Percentiles rank a stretch among this genome's conserved stretches.
phyloP scores from a whole-genome alignment of 1,139 yeast genomes.

The Scheffersomyces titani region DNA sequence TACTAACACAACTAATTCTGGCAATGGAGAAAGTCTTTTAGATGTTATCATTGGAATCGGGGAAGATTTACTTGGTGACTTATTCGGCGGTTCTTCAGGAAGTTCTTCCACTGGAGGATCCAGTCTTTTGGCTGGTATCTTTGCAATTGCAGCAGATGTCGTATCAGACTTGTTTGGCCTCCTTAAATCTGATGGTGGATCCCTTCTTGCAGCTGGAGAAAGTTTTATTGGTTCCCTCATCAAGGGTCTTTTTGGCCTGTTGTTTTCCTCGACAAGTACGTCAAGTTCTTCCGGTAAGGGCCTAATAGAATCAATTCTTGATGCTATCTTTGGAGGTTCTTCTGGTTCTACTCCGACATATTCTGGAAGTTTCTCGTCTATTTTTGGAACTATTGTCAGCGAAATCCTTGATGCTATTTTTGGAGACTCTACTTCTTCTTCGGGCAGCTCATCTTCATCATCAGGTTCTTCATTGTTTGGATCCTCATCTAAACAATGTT shows the following conservation, averaged over 20 bases:
- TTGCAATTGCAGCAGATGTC: constrained; percentile 16
- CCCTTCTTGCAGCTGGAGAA: neutral
- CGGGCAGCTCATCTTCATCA: constrained; percentile 9
- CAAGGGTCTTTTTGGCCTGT: neutral
- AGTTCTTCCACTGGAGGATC: constrained; percentile 12
- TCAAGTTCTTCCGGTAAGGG: neutral
- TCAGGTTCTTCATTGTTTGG: constrained; percentile 10
- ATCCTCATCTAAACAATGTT: constrained; percentile 15
- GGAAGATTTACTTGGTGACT: constrained; percentile 4
- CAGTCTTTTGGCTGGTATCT: constrained; percentile 10
- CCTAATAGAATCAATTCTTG: constrained; percentile 1
- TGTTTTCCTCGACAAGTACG: neutral
- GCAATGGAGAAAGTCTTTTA: constrained; percentile 7
- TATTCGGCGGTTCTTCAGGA: constrained; percentile 12
- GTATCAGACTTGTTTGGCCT: constrained; percentile 2
- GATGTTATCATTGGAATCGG: neutral
- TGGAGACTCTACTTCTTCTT: constrained; percentile 6
- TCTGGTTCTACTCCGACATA: constrained; percentile 10
- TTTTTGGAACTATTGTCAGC: constrained; percentile 9
- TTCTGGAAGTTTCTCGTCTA: constrained; percentile 6
- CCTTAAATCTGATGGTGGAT: neutral
- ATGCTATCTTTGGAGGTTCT: constrained; percentile 15
- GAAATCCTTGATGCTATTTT: constrained; percentile 9
- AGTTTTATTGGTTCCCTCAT: neutral
- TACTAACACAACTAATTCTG: constrained; percentile 5